These are phyloP conservation scores for Globisporangium uncinulatum DNA, from an alignment of 352 stramenopile genomes.

Conservation along the genomic window DNA sequence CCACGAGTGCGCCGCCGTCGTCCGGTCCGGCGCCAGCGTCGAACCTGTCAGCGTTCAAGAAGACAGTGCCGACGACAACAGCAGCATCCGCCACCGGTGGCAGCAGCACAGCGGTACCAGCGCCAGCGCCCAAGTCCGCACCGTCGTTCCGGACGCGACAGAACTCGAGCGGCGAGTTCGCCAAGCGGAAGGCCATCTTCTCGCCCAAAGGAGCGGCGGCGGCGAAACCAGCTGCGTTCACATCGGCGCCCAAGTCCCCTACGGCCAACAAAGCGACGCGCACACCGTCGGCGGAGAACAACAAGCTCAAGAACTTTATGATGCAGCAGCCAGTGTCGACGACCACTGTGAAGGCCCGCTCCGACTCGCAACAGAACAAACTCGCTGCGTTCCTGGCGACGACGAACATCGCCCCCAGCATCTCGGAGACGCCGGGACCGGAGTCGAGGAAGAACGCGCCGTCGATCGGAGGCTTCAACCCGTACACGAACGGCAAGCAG, in stretches of 20 bases:
- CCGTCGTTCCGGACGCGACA: conserved; percentile 19
- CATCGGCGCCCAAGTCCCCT: conserved; percentile 12
- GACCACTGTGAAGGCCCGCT: conserved; percentile 32
- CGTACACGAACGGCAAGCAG: conserved; percentile 7
- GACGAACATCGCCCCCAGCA: conserved; percentile 38
- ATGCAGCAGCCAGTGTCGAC: conserved; percentile 49
- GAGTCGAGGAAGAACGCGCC: conserved; percentile 11
- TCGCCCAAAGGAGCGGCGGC: conserved; percentile 22
- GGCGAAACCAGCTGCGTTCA: conserved; percentile 13
- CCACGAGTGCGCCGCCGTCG: conserved; percentile 12
- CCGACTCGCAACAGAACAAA: conserved; percentile 62
- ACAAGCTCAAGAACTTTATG: conserved; percentile 79
- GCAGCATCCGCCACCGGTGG: conserved; percentile 4
- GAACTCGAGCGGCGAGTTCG: conserved; percentile 42
- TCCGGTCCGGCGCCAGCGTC: conserved; percentile 14
- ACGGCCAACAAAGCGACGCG: conserved; percentile 2
- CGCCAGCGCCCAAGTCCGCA: conserved; percentile 7
- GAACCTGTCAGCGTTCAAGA: conserved; percentile 23
- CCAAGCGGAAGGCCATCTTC: conserved; percentile 58
- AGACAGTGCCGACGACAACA: conserved; percentile 21
- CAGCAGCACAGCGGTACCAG: conserved; percentile 11
- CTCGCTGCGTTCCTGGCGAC: conserved; percentile 69
- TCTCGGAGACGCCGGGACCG: conserved; percentile 10
- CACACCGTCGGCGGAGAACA: conserved; percentile 21
- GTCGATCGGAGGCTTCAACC: conserved; percentile 30